Conservation (phyloP, 371 early-diverging fungal species). For the Mucor mucedo region DNA sequence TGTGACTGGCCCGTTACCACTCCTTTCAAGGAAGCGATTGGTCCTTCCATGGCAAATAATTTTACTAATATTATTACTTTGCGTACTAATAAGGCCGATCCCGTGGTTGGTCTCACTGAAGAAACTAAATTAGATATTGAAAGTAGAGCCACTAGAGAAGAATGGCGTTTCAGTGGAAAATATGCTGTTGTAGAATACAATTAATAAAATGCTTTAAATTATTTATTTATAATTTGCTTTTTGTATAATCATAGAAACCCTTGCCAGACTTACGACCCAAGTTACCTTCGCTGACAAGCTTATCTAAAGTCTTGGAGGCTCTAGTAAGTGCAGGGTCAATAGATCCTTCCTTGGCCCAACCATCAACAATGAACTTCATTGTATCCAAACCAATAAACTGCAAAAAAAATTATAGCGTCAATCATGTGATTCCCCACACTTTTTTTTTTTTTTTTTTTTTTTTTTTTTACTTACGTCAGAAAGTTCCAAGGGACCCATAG, state of each 20-base stretch:
- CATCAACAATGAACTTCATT: slow-evolving; percentile 91
- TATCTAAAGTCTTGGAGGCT: slow-evolving; percentile 71
- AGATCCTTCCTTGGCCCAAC: slow-evolving; percentile 79
- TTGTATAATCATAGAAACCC: slow-evolving; percentile 86
- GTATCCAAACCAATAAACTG: slow-evolving; percentile 96
- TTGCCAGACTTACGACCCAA: slow-evolving; percentile 90
- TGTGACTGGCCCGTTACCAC: slow-evolving; percentile 84
- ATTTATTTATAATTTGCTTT: slow-evolving; percentile 15
- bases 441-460: slow-evolving; percentile 2
- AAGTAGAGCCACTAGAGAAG: slow-evolving; percentile 37
- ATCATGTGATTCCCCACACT: neutral
- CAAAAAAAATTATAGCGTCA: neutral
- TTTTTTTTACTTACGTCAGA: slow-evolving; percentile 70
- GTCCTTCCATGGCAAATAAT: slow-evolving; percentile 59
- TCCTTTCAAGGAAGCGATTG: slow-evolving; percentile 83
- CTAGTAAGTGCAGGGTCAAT: slow-evolving; percentile 74
- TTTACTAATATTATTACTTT: slow-evolving; percentile 73
- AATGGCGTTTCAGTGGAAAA: slow-evolving; percentile 78
- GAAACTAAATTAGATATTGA: slow-evolving; percentile 68
- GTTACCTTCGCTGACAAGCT: slow-evolving; percentile 76
- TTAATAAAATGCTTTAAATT: neutral
- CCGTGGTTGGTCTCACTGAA: slow-evolving; percentile 75
- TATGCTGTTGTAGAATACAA: slow-evolving; percentile 74
- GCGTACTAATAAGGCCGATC: slow-evolving; percentile 91
- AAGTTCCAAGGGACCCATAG: slow-evolving; percentile 97